A percentile compares a stretch with the other conserved stretches of the same genome.
Conservation (phyloP, 306 rosid genomes). For the Coriaria nepalensis region DNA sequence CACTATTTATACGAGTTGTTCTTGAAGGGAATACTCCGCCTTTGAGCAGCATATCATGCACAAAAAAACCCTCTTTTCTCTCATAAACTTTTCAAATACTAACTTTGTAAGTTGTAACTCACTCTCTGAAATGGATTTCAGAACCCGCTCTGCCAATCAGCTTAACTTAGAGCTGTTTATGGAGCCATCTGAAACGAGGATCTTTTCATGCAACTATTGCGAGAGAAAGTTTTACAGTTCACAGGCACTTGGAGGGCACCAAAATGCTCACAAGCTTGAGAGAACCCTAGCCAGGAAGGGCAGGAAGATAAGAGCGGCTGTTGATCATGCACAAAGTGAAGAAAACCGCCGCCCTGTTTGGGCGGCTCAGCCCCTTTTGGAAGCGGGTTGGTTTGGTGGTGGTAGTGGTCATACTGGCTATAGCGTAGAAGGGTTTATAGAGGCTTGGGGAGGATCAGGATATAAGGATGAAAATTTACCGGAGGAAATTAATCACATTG, state of each 20-base stretch:
- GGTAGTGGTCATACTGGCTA: background rate
- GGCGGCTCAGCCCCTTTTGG: background rate
- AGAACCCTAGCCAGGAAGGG: conserved; percentile 74
- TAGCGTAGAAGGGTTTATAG: background rate
- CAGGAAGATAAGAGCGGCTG: conserved; percentile 16
- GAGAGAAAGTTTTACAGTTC: conserved; percentile 71
- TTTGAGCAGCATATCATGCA: no score
- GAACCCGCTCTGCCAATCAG: no score
- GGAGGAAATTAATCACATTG: background rate
- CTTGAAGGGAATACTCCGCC: no score
- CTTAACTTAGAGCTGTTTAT: no score
- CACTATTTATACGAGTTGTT: no score
- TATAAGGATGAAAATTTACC: background rate
- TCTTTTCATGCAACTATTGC: conserved; percentile 79
- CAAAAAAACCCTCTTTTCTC: no score
- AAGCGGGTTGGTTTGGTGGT: background rate
- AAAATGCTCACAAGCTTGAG: conserved; percentile 82
- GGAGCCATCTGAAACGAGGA: conserved; percentile 30
- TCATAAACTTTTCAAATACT: no score
- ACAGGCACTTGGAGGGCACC: conserved; percentile 83
- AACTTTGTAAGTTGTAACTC: no score
- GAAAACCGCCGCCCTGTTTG: no score
- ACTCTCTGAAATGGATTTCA: no score
- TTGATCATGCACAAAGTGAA: no score
- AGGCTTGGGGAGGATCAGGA: no score